Conservation (phyloP, 1,284 basidiomycete genomes). For the Puccinia triticina region DNA sequence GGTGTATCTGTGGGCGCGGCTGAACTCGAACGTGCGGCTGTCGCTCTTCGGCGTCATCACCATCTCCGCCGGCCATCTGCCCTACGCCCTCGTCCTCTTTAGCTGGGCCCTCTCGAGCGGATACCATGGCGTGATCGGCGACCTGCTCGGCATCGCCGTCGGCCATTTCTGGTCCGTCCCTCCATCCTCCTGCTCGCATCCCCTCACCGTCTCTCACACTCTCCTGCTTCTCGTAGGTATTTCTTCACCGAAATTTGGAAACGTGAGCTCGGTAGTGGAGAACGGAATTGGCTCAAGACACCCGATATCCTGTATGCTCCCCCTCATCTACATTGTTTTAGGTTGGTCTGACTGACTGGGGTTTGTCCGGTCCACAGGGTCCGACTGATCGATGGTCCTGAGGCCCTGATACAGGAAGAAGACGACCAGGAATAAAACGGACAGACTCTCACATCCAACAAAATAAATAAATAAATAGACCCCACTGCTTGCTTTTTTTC, state of each 20-base stretch:
- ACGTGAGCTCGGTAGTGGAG: slow-evolving; percentile 80
- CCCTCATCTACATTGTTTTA: background rate
- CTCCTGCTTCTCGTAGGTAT: slow-evolving; percentile 63
- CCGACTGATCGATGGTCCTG: slow-evolving; percentile 49
- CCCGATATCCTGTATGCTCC: slow-evolving; percentile 73
- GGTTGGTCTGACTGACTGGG: background rate
- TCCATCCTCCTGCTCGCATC: background rate
- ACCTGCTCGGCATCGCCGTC: slow-evolving; percentile 74
- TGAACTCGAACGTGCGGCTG: slow-evolving; percentile 91
- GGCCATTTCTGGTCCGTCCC: slow-evolving; percentile 72
- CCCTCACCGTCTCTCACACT: background rate
- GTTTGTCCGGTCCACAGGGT: background rate
- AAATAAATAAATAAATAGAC: background rate
- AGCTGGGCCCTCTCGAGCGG: slow-evolving; percentile 81
- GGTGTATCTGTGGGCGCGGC: slow-evolving; percentile 93
- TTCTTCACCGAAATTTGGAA: slow-evolving; percentile 94
- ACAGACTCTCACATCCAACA: background rate
- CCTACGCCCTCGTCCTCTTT: slow-evolving; percentile 82
- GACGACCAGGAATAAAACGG: slow-evolving; percentile 26
- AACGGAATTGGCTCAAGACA: slow-evolving; percentile 74
- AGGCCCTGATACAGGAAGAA: slow-evolving; percentile 40
- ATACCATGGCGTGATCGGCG: slow-evolving; percentile 55
- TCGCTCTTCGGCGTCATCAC: slow-evolving; percentile 91
- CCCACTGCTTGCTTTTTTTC: background rate
- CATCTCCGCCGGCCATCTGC: slow-evolving; percentile 92